phyloP scores from a whole-genome alignment of 805 yeast genomes.

The Kodamaea leandrae region DNA sequence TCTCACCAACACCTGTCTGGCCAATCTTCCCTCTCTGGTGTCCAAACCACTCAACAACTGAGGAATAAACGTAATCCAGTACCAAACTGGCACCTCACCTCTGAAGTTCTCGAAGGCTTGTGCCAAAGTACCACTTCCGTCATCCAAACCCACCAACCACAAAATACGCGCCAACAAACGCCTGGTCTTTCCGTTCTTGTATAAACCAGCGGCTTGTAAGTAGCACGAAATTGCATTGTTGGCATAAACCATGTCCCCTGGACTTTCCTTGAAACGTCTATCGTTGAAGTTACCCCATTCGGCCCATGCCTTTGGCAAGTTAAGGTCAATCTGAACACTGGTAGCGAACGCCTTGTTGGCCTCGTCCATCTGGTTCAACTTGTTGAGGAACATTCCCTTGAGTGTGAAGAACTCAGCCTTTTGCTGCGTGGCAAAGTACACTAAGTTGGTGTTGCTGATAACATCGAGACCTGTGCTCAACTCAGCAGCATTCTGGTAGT shows the following conservation, averaged over 20 bases:
- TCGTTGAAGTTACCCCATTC: constrained; percentile 99
- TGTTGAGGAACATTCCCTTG: constrained; percentile 96
- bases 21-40: constrained; percentile 86
- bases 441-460: constrained; percentile 92
- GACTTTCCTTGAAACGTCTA: constrained; percentile 77
- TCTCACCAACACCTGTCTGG: constrained; percentile 80
- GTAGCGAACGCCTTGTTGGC: constrained; percentile 98
- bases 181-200: constrained; percentile 89
- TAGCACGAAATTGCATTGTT: constrained; percentile 94
- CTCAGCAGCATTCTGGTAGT: constrained; percentile 87
- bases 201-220: constrained; percentile 94
- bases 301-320: constrained; percentile 98
- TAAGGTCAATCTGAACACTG: constrained; percentile 93
- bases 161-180: constrained; percentile 82
- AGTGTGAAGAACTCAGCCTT: constrained; percentile 97
- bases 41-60: constrained; percentile 87
- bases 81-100: constrained; percentile 98
- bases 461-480: constrained; percentile 94
- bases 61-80: constrained; percentile 97
- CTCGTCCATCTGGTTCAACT: constrained; percentile 84
- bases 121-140: constrained; percentile 72
- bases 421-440: constrained; percentile 94
- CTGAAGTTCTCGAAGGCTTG: constrained; percentile 87
- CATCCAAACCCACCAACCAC: constrained; percentile 93
- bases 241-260: constrained; percentile 77